phyloP scores from a whole-genome alignment of 164 flowering plant species.

The Hamamelis virginiana region DNA sequence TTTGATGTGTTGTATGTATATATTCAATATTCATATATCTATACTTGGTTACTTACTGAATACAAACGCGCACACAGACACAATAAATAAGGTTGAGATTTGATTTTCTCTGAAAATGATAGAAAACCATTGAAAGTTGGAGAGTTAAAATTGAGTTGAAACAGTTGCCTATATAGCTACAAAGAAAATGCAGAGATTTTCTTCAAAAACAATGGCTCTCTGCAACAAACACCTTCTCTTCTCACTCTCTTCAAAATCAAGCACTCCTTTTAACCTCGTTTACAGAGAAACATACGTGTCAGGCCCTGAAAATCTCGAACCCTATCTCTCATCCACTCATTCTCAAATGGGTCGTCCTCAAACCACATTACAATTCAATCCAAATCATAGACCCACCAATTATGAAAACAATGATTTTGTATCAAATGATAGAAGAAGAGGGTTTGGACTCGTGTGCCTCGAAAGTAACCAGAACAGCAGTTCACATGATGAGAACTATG shows the following conservation, averaged over 20 bases:
- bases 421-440: not conserved
- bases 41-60: too few relatives aligned
- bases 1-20: too few relatives aligned
- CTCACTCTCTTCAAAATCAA: constrained; percentile 13
- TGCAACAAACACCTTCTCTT: constrained; percentile 3
- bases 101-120: not conserved
- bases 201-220: not conserved
- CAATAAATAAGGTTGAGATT: not conserved
- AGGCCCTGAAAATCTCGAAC: not conserved
- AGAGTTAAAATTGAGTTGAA: not conserved
- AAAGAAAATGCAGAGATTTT: constrained; percentile 19
- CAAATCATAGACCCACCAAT: not conserved
- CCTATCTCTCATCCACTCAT: constrained; percentile 4
- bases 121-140: not conserved
- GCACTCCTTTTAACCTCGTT: not conserved
- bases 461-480: constrained; percentile 16
- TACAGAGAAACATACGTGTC: constrained; percentile 1
- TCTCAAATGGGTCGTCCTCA: constrained; percentile 13
- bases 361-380: not conserved
- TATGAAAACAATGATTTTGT: too few relatives aligned
- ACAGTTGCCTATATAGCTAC: not conserved
- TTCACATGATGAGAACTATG: constrained; percentile 15
- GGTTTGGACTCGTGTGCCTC: constrained; percentile 31
- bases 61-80: too few relatives aligned
- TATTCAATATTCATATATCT: too few relatives aligned